Evolutionary conservation across 2,329 filamentous ascomycete species (phyloP).

Genomic region (Diplodia mutila): DNA sequence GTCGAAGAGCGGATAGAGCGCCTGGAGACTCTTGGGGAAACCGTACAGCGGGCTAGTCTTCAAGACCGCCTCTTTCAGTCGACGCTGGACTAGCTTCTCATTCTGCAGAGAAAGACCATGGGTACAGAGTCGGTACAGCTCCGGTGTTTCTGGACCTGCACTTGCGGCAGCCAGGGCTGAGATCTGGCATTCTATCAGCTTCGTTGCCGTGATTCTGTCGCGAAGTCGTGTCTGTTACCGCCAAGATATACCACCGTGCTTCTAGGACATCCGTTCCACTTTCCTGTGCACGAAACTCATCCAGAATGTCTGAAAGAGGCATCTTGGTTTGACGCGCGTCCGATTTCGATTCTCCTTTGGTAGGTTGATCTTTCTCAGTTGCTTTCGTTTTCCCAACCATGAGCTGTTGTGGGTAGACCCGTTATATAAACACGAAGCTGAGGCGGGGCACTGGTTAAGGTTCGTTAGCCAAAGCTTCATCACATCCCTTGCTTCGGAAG

Average conservation of each 20-base stretch:
- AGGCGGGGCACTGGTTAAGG: not conserved
- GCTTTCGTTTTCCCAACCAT: not conserved
- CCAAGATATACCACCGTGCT: not conserved
- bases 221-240: not conserved
- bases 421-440: not conserved
- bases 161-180: not conserved
- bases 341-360: not conserved
- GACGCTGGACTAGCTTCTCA: constrained; percentile 1
- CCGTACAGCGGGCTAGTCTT: not conserved
- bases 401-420: not conserved
- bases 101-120: not conserved
- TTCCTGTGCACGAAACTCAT: not conserved
- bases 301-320: not conserved
- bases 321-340: not conserved
- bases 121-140: not conserved
- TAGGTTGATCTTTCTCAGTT: not conserved
- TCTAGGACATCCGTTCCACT: not conserved
- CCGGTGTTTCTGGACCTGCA: not conserved
- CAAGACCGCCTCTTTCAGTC: not conserved
- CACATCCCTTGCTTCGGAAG: not conserved
- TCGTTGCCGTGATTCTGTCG: not conserved
- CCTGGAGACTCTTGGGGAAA: not conserved
- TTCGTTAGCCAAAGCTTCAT: not conserved
- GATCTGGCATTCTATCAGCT: not conserved
- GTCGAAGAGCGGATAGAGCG: not conserved